Base-by-base conservation (phyloP, 768 basidiomycete genomes). In the Russula emetica region DNA sequence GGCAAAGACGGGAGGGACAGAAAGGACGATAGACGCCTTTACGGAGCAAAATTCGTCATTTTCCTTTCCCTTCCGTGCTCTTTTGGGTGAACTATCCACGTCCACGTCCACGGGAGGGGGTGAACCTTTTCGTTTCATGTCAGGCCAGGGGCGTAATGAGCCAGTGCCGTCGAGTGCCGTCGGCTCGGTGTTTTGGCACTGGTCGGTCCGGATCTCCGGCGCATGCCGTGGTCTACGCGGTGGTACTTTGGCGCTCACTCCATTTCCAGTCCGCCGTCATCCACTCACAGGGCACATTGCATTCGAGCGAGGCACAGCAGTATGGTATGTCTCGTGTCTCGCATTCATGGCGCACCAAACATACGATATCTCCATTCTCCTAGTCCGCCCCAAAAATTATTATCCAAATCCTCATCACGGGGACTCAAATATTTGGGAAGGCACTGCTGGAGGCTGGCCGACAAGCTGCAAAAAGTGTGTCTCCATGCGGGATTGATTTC, bases 381-480 rank as follows among this genome's bases (percentile, higher is more conserved):
- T 69, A 94, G 94, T 85, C 92, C 47, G 86, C 84, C n/a, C 92
- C 91, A 58, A 87, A 78, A 76, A 79, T 83, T 65, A 77, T 95
- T 54, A 80, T 91, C 11, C 91, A 94, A 72, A 93, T 96, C 62
- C 74, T 91, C 47, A 70, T 93, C 22, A 83, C 87, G 26, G 89
- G 91, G 24, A 78, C 82, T 30, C 87, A 85, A 74, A 94, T 94
- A 69, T 76, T 98, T 57, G 94, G 97, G 60, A 95, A 89, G 76
- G 97, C 97, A 49, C 84, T 98, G 59, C 78, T 82, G 38, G 94
- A 94, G 72, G 97, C 95, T 2, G 92, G 92, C 42, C 80, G 82
- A 69, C 97, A 99, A 74, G 96, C 95, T 13, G 85, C 90, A 49
- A 88, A 92, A 81, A 99, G 97, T 98, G 73, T 71, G 88, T 75